Conservation (phyloP, 345 rosid genomes). For the Trapa bicornis region DNA sequence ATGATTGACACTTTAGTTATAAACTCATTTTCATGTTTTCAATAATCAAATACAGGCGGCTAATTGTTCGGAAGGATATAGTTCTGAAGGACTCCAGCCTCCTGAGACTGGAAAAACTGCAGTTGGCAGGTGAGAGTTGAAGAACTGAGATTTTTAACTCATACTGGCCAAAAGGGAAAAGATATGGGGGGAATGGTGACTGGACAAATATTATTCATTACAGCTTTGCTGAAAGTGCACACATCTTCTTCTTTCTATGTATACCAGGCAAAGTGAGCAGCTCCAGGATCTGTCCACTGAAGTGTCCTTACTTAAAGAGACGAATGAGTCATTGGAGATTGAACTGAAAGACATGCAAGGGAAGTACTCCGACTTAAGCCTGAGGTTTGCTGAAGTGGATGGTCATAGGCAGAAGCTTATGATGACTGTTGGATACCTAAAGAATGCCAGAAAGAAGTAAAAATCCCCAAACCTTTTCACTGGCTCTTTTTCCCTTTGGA, state of each 20-base stretch:
- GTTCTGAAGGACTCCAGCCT: background rate
- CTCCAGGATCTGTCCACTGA: conserved; percentile 23
- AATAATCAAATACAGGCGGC: conserved; percentile 14
- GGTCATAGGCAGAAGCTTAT: conserved; percentile 94
- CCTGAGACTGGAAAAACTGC: background rate
- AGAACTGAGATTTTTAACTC: background rate
- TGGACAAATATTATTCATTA: too few relatives aligned
- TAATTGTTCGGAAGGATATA: too few relatives aligned
- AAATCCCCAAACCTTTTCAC: background rate
- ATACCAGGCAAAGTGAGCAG: conserved; percentile 6
- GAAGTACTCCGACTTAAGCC: conserved; percentile 82
- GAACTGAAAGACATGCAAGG: conserved; percentile 90
- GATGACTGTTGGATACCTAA: conserved; percentile 67
- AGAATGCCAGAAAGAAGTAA: conserved; percentile 46
- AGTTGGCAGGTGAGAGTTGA: background rate
- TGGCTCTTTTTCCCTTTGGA: conserved; percentile 13
- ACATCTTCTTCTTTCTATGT: background rate
- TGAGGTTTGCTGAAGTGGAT: conserved; percentile 92
- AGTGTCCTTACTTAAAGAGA: conserved; percentile 38
- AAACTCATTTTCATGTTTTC: conserved; percentile 14
- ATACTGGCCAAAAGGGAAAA: background rate
- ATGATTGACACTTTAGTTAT: conserved; percentile 39
- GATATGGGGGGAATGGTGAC: too few relatives aligned
- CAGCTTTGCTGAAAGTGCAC: background rate
- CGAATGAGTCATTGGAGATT: conserved; percentile 44